Percentiles rank a stretch among this genome's conserved stretches.
These are phyloP conservation scores for Monascus purpureus DNA, from an alignment of 495 filamentous ascomycete species.

Conservation along the genomic window DNA sequence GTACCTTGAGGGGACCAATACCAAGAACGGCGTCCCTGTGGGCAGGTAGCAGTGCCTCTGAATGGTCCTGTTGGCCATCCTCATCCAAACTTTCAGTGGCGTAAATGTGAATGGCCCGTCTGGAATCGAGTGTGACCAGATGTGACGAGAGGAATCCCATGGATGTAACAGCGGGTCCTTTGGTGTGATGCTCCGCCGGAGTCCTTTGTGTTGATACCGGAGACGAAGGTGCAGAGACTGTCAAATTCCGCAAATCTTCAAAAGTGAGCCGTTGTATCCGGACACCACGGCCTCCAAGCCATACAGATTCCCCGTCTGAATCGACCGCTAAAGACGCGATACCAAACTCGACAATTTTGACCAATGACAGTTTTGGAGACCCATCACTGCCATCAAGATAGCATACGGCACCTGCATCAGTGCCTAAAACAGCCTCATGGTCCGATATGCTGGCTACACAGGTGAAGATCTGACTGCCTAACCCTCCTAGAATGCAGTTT, in stretches of 20 bases:
- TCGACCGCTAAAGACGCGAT: slow-evolving; percentile 42
- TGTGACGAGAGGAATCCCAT: slow-evolving; percentile 56
- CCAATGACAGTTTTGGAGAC: slow-evolving; percentile 43
- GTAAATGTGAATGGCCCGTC: slow-evolving; percentile 56
- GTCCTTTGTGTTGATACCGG: slow-evolving; percentile 10
- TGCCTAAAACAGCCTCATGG: slow-evolving; percentile 31
- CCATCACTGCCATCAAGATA: slow-evolving; percentile 61
- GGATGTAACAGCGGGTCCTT: slow-evolving; percentile 35
- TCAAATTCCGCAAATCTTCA: slow-evolving; percentile 19
- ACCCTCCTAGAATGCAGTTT: slow-evolving; percentile 38
- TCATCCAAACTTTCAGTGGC: slow-evolving; percentile 16
- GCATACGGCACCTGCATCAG: slow-evolving; percentile 35
- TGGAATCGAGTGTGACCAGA: slow-evolving; percentile 62
- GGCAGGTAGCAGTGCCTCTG: slow-evolving; percentile 38
- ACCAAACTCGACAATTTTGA: slow-evolving; percentile 21
- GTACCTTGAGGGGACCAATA: slow-evolving; percentile 43
- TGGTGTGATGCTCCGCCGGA: slow-evolving; percentile 13
- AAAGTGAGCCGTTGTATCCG: slow-evolving; percentile 25
- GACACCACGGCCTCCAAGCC: slow-evolving; percentile 40
- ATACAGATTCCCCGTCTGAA: slow-evolving; percentile 31
- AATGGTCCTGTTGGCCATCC: slow-evolving; percentile 17
- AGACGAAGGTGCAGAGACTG: slow-evolving; percentile 11
- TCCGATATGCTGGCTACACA: slow-evolving; percentile 63
- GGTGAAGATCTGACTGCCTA: slow-evolving; percentile 75
- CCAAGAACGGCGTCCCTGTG: slow-evolving; percentile 72